Evolutionary conservation across 768 basidiomycete species (phyloP).

Genomic region (Cystobasidium tubakii): DNA sequence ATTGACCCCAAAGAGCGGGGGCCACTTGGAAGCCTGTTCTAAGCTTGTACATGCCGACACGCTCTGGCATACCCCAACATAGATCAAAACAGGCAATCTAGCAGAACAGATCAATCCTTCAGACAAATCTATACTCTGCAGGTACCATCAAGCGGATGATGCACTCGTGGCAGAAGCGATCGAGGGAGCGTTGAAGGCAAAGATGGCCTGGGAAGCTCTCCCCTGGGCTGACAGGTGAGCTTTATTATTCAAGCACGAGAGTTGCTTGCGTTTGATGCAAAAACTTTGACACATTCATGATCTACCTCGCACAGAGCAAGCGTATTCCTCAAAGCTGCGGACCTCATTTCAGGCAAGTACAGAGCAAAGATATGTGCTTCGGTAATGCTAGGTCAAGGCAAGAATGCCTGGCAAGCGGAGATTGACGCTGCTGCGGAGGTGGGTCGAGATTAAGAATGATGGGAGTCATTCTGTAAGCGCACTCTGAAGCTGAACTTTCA

Average conservation of each 20-base stretch:
- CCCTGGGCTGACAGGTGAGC: conserved; percentile 79
- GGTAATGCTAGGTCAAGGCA: conserved; percentile 96
- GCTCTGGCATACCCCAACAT: conserved; percentile 10
- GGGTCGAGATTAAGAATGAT: conserved; percentile 41
- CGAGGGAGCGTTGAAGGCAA: conserved; percentile 77
- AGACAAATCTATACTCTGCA: conserved; percentile 30
- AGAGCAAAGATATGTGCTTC: conserved; percentile 90
- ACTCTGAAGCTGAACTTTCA: conserved; percentile 17
- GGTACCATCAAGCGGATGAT: conserved; percentile 32
- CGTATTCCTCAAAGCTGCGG: conserved; percentile 96
- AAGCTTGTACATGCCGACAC: too few relatives aligned
- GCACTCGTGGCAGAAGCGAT: conserved; percentile 64
- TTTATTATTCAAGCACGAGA: background rate
- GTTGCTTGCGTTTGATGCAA: too few relatives aligned
- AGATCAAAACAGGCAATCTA: conserved; percentile 75
- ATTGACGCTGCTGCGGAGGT: conserved; percentile 99
- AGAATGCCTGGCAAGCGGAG: conserved; percentile 99
- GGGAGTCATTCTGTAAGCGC: too few relatives aligned
- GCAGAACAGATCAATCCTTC: conserved; percentile 57
- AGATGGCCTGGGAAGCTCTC: conserved; percentile 81
- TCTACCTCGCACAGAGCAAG: too few relatives aligned
- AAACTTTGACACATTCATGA: too few relatives aligned
- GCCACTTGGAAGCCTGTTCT: background rate
- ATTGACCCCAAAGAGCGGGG: too few relatives aligned
- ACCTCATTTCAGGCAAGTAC: conserved; percentile 91